Evolutionary conservation across 2,329 filamentous ascomycete species (phyloP).

Genomic region (Trichoderma asperellum): DNA sequence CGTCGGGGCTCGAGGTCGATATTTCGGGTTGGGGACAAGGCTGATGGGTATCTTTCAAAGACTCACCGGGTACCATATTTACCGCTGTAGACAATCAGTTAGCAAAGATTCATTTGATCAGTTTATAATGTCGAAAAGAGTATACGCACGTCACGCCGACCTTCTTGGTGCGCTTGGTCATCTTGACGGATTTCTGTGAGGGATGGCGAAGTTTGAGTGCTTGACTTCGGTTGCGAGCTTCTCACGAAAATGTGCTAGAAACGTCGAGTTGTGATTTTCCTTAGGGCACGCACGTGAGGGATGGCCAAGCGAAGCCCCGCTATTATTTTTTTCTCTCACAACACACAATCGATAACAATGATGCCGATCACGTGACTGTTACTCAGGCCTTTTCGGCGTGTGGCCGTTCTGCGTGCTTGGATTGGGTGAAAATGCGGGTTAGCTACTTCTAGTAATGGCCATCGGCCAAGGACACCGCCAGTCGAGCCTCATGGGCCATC

Average conservation of each 20-base stretch:
- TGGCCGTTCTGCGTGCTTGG: neutral
- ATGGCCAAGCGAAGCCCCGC: constrained; percentile 35
- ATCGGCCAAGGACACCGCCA: neutral
- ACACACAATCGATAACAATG: constrained; percentile 8
- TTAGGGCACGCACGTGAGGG: constrained; percentile 50
- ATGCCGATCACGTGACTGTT: neutral
- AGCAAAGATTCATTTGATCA: constrained; percentile 34
- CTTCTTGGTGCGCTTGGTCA: constrained; percentile 96
- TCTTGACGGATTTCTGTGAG: constrained; percentile 62
- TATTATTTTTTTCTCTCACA: neutral
- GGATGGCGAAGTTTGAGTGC: constrained; percentile 41
- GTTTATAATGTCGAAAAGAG: neutral
- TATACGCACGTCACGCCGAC: constrained; percentile 80
- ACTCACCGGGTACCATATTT: constrained; percentile 96
- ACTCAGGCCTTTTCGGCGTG: neutral
- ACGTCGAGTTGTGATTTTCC: constrained; percentile 47
- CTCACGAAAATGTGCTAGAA: constrained; percentile 41
- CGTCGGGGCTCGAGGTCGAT: constrained; percentile 23
- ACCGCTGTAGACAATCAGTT: constrained; percentile 50
- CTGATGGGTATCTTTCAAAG: constrained; percentile 18
- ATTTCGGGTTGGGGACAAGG: constrained; percentile 1
- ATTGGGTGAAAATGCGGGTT: neutral
- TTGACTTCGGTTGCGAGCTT: constrained; percentile 39
- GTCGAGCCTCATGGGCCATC: neutral
- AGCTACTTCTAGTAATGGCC: neutral